A percentile compares a stretch with the other conserved stretches of the same genome.
phyloP scores from a whole-genome alignment of 1,284 basidiomycete genomes.

The Tylopilus sp. region DNA sequence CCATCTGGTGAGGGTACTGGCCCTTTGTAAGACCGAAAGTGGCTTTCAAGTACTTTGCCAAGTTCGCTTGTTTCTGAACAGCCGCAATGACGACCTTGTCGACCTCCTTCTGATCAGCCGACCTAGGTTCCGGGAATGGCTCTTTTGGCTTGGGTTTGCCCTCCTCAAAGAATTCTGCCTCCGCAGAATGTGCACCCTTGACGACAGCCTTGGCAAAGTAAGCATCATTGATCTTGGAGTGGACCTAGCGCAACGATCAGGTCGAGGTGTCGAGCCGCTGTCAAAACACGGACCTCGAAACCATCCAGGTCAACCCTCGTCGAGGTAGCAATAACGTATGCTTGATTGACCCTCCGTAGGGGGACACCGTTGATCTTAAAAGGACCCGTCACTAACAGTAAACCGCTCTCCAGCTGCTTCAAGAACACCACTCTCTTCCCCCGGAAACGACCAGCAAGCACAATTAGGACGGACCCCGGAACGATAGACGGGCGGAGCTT shows the following conservation, averaged over 20 bases:
- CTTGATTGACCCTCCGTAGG: conserved; percentile 97
- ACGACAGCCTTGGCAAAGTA: conserved; percentile 88
- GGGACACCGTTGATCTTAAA: conserved; percentile 99
- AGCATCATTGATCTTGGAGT: conserved; percentile 90
- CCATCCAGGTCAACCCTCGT: conserved; percentile 88
- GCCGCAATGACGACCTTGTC: conserved; percentile 85
- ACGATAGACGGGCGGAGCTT: conserved; percentile 87
- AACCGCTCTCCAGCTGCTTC: conserved; percentile 92
- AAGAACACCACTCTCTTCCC: conserved; percentile 99
- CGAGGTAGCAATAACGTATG: conserved; percentile 98
- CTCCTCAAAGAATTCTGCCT: conserved; percentile 95
- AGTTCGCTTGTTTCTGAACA: conserved; percentile 90
- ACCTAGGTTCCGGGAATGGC: conserved; percentile 85
- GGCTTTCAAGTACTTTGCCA: conserved; percentile 92
- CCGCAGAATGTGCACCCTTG: conserved; percentile 75
- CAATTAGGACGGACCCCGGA: conserved; percentile 93
- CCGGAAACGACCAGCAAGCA: conserved; percentile 96
- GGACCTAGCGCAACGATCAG: conserved; percentile 49
- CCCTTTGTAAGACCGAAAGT: conserved; percentile 96
- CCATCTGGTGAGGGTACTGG: conserved; percentile 85
- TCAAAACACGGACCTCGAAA: conserved; percentile 57
- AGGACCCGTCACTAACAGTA: conserved; percentile 95
- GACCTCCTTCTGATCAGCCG: conserved; percentile 90
- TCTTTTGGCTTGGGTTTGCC: conserved; percentile 94
- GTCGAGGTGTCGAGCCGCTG: conserved; percentile 7